Percentiles rank a stretch among this genome's conserved stretches.
These are phyloP conservation scores for Cryptosporidium meleagridis DNA, from an alignment of 169 alveolate genomes.

Conservation along the genomic window DNA sequence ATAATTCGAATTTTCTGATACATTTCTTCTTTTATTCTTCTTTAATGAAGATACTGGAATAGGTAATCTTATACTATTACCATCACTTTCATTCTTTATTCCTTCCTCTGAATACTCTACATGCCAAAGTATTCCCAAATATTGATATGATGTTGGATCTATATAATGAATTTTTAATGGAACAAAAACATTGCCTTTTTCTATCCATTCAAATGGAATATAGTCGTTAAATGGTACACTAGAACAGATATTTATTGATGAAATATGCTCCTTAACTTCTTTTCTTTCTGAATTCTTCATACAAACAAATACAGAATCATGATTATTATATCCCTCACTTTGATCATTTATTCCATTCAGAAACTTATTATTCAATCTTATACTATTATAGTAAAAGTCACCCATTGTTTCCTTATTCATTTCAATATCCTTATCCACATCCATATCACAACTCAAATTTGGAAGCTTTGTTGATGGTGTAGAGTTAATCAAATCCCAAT, in stretches of 20 bases:
- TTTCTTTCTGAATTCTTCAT: not conserved
- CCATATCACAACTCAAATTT: slow-evolving; percentile 37
- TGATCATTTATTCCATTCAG: not conserved
- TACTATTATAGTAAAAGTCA: not conserved
- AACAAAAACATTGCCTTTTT: slow-evolving; percentile 45
- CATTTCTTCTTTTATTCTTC: slow-evolving; percentile 16
- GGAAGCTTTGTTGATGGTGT: slow-evolving; percentile 69
- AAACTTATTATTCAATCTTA: slow-evolving; percentile 1
- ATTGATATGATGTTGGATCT: slow-evolving; percentile 66
- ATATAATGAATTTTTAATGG: slow-evolving; percentile 53
- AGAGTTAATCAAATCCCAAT: slow-evolving; percentile 61
- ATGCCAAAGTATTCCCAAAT: slow-evolving; percentile 68
- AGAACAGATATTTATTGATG: slow-evolving; percentile 26
- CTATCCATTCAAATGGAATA: slow-evolving; percentile 66
- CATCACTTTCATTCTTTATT: not conserved
- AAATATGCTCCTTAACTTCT: slow-evolving; percentile 5
- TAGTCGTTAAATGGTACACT: slow-evolving; percentile 49
- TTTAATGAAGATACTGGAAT: slow-evolving; percentile 34
- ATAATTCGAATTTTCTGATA: not conserved
- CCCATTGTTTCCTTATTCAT: not conserved
- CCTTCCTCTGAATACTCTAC: slow-evolving; percentile 26
- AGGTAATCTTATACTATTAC: not conserved
- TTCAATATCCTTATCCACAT: not conserved
- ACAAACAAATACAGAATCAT: not conserved
- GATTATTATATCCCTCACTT: not conserved